Evolutionary conservation across 768 basidiomycete species (phyloP).

Genomic region (Termitomyces sp.): DNA sequence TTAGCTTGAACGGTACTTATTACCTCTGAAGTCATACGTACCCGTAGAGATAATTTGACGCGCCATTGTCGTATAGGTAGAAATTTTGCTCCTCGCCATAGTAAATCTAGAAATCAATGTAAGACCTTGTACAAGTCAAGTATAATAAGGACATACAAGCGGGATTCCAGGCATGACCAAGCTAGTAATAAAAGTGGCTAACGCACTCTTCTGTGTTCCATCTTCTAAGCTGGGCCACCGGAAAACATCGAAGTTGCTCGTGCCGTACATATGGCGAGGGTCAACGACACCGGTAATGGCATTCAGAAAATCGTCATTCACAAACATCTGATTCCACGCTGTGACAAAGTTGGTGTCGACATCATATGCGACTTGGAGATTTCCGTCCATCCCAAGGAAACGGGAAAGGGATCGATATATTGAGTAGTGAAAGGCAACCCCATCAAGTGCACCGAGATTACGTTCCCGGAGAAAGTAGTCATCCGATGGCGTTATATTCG

Average conservation of each 20-base stretch:
- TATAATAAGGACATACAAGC: slow-evolving; percentile 43
- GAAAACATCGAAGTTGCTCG: slow-evolving; percentile 94
- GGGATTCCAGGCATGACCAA: slow-evolving; percentile 87
- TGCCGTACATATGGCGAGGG: slow-evolving; percentile 87
- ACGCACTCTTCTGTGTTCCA: slow-evolving; percentile 71
- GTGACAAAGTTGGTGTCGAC: slow-evolving; percentile 78
- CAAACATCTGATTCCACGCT: slow-evolving; percentile 91
- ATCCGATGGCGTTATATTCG: slow-evolving; percentile 57
- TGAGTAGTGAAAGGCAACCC: slow-evolving; percentile 91
- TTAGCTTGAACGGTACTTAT: not conserved
- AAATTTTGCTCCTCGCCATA: slow-evolving; percentile 94
- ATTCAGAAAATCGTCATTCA: slow-evolving; percentile 85
- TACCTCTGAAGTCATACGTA: slow-evolving; percentile 27
- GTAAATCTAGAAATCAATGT: slow-evolving; percentile 45
- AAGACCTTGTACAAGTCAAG: not conserved
- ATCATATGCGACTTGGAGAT: slow-evolving; percentile 88
- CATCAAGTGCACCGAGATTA: slow-evolving; percentile 62
- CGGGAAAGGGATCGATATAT: slow-evolving; percentile 83
- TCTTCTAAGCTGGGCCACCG: slow-evolving; percentile 89
- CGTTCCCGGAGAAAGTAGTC: slow-evolving; percentile 77
- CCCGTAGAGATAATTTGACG: slow-evolving; percentile 90
- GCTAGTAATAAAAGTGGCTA: slow-evolving; percentile 76
- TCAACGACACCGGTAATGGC: slow-evolving; percentile 61
- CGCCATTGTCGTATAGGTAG: slow-evolving; percentile 85
- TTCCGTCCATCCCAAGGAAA: slow-evolving; percentile 95